These are phyloP conservation scores for Eucalyptus polyanthemos DNA, from an alignment of 345 rosid genomes.

Conservation along the genomic window DNA sequence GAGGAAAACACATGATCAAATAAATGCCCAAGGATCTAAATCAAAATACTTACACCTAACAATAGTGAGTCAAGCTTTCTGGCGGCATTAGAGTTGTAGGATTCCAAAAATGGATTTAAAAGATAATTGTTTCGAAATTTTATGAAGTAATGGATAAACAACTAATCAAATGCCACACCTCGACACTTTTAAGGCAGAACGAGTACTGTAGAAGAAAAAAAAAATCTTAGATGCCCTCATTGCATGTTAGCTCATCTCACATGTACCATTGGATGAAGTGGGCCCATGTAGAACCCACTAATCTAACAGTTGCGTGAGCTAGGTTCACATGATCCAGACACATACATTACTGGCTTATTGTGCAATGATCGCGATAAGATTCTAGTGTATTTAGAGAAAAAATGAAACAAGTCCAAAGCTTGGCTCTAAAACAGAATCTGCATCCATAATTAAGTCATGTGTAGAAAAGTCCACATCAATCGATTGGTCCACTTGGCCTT, in stretches of 20 bases:
- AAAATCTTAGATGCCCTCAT: not conserved
- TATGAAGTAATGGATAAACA: not conserved
- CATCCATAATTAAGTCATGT: not conserved
- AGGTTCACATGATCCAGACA: rapidly evolving
- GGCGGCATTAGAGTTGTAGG: not conserved
- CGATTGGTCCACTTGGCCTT: not conserved
- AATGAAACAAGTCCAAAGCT: not conserved
- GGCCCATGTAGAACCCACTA: not conserved
- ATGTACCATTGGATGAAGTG: not conserved
- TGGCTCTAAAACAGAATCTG: not conserved
- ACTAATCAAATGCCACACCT: not conserved
- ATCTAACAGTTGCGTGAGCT: not conserved
- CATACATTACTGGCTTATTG: not conserved
- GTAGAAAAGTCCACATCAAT: not conserved
- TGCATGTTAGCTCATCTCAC: not conserved
- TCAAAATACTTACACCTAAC: not conserved
- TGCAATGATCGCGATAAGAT: not conserved
- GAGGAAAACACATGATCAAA: not conserved
- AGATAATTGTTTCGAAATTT: not conserved
- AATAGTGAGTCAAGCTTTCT: not conserved
- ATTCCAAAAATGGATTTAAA: not conserved
- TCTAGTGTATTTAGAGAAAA: not conserved
- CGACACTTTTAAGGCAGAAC: not conserved
- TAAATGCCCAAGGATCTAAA: not conserved
- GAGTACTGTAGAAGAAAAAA: not conserved